These are phyloP conservation scores for Herpetomonas tarakana DNA, from an alignment of 208 protist species.

Conservation along the genomic window DNA sequence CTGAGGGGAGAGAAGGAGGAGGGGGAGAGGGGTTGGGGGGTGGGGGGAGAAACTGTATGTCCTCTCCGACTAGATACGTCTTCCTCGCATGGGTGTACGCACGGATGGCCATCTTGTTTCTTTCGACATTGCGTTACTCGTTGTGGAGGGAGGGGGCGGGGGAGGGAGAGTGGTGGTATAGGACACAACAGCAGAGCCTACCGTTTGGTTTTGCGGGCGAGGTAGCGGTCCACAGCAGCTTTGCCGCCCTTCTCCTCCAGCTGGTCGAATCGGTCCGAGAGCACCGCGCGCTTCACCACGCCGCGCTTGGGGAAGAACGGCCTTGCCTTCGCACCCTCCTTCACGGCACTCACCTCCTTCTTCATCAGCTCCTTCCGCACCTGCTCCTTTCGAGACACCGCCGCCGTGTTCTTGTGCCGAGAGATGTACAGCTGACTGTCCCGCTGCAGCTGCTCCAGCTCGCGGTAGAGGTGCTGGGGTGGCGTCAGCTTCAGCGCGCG, in stretches of 20 bases:
- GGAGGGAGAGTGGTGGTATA: no score
- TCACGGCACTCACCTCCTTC: constrained; percentile 72
- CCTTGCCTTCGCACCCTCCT: constrained; percentile 57
- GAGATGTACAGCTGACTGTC: constrained; percentile 65
- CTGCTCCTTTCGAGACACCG: constrained; percentile 29
- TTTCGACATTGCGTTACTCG: no score
- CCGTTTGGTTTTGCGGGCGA: constrained; percentile 45
- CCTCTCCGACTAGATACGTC: no score
- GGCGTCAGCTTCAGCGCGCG: constrained; percentile 51
- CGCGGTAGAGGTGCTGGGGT: constrained; percentile 33
- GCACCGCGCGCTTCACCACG: constrained; percentile 65
- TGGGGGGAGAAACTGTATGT: no score
- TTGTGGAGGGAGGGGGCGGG: no score
- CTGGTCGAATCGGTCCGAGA: constrained; percentile 68
- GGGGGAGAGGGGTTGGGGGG: no score
- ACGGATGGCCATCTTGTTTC: no score
- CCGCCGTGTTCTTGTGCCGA: constrained; percentile 29
- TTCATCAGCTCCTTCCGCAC: constrained; percentile 58
- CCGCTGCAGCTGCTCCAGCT: constrained; percentile 69
- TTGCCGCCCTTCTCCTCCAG: constrained; percentile 75
- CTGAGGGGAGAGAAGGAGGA: no score
- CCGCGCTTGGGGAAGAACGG: constrained; percentile 81
- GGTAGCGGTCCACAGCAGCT: constrained; percentile 76
- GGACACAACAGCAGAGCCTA: no score
- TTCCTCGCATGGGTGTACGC: no score